Conservation (phyloP, 129 eudicot genomes). For the Mikania micrantha region DNA sequence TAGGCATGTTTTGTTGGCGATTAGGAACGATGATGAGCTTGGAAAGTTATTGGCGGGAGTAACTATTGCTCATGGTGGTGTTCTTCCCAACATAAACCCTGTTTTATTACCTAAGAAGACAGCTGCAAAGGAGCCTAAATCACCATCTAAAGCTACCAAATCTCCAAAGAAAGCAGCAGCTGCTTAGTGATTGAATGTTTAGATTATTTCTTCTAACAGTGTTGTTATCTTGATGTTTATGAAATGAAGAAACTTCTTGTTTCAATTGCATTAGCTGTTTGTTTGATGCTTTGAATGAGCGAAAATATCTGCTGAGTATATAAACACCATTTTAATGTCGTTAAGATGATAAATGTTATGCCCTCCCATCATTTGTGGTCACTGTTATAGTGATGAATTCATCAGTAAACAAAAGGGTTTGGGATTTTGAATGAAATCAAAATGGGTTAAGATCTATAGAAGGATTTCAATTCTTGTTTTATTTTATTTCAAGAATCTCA, state of each 20-base stretch:
- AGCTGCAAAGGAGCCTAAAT: not conserved
- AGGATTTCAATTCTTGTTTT: too few species aligned
- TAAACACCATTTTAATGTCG: too few species aligned
- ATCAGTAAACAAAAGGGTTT: too few species aligned
- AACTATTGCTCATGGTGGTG: slow-evolving; percentile 5
- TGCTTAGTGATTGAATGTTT: too few species aligned
- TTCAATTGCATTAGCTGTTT: not conserved
- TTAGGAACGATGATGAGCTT: not conserved
- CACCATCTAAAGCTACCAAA: not conserved
- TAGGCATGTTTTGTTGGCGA: not conserved
- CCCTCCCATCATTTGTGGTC: too few species aligned
- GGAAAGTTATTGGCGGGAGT: not conserved
- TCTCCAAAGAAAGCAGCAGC: not conserved
- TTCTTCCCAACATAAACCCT: not conserved
- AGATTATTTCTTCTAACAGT: not conserved
- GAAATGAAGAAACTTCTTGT: not conserved
- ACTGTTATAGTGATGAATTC: too few species aligned
- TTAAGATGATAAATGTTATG: too few species aligned
- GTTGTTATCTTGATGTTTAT: not conserved
- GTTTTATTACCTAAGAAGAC: not conserved
- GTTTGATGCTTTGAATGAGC: too few species aligned
- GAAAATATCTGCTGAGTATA: too few species aligned
- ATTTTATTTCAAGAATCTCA: too few species aligned
- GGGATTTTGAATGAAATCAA: too few species aligned
- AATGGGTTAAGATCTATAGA: too few species aligned